Percentiles rank a stretch among this genome's conserved stretches.
phyloP scores from a whole-genome alignment of 345 rosid species.

The Populus nigra region DNA sequence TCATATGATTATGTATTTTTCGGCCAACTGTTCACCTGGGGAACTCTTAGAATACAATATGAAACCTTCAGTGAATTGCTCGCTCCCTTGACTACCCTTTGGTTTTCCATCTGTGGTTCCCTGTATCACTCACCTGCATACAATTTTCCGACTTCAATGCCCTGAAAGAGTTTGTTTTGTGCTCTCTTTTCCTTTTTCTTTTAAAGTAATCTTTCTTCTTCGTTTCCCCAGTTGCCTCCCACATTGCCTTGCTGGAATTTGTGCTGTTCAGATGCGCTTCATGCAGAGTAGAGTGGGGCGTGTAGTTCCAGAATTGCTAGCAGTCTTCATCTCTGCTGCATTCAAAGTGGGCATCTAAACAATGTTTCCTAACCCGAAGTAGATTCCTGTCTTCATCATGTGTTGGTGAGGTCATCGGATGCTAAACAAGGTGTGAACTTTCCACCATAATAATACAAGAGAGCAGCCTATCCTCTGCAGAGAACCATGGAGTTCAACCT shows the following conservation, averaged over 20 bases:
- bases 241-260: conserved; percentile 1
- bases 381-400: neutral
- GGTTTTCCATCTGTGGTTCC: too few relatives aligned
- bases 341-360: neutral
- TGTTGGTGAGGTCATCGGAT: neutral
- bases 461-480: neutral
- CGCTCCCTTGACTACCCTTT: neutral
- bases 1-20: too few relatives aligned
- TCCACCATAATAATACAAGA: neutral
- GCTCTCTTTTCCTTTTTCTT: neutral
- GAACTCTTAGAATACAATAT: too few relatives aligned
- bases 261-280: neutral
- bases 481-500: neutral
- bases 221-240: conserved; percentile 1
- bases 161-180: neutral
- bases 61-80: too few relatives aligned
- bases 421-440: neutral
- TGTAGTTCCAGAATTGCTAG: neutral
- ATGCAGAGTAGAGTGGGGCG: neutral
- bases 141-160: too few relatives aligned
- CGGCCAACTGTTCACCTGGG: too few relatives aligned
- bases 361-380: neutral
- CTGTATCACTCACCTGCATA: too few relatives aligned
- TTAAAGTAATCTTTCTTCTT: neutral
- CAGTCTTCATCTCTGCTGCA: neutral